Conservation (phyloP, 1,284 basidiomycete genomes). For the Cryptococcus sp. region DNA sequence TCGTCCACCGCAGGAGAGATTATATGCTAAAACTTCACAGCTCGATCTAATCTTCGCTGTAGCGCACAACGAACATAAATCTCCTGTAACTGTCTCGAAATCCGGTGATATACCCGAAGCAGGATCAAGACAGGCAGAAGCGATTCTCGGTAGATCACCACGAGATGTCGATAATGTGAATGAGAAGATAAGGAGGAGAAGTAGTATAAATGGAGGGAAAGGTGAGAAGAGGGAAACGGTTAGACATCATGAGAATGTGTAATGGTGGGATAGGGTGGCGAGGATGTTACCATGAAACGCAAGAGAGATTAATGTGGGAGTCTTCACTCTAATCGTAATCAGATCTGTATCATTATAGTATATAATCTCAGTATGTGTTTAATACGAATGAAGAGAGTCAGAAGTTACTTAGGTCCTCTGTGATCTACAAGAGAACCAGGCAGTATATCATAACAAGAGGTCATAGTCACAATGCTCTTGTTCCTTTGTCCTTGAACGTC, state of each 20-base stretch:
- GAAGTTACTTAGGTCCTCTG: no score
- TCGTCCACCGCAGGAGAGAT: background rate
- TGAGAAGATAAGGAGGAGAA: background rate
- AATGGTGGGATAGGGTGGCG: background rate
- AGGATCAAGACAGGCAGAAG: conserved; percentile 30
- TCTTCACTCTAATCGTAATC: no score
- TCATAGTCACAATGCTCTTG: no score
- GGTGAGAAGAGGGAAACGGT: background rate
- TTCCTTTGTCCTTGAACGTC: no score
- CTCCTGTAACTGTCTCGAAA: conserved; percentile 23
- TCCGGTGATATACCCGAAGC: conserved; percentile 25
- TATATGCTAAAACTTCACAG: background rate
- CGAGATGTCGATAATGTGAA: background rate
- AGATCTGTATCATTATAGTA: no score
- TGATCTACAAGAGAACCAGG: no score
- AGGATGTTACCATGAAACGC: no score
- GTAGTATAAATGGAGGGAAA: background rate
- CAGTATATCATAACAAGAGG: no score
- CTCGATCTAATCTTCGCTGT: conserved; percentile 37
- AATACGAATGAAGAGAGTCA: no score
- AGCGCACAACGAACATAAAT: conserved; percentile 19
- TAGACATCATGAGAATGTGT: background rate
- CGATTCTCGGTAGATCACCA: conserved; percentile 19
- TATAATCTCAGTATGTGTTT: no score
- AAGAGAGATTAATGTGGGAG: no score